Conservation (phyloP, 225 moss, liverwort and hornwort genomes). For the Anthoceros angustus region DNA sequence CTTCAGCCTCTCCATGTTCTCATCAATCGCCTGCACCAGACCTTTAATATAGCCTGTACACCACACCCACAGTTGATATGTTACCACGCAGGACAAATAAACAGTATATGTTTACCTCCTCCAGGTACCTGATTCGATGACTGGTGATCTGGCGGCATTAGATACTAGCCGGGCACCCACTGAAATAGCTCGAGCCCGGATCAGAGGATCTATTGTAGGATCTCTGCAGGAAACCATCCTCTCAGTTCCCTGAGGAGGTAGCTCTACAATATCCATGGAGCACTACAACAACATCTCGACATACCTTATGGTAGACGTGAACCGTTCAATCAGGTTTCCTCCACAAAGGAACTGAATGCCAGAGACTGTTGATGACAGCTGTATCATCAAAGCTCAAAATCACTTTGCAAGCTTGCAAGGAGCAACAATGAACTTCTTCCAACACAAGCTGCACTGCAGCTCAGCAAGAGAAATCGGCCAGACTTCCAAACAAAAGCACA, state of each 20-base stretch:
- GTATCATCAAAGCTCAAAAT: not conserved
- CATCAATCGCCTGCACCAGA: conserved; percentile 48
- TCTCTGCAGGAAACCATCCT: not conserved
- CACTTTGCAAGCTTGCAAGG: not conserved
- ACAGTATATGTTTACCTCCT: not conserved
- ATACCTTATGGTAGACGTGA: conserved; percentile 44
- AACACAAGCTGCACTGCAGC: not conserved
- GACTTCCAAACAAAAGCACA: conserved; percentile 2
- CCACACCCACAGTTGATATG: not conserved
- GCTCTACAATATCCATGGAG: not conserved
- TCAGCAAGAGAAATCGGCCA: not conserved
- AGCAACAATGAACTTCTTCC: not conserved
- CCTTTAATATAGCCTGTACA: conserved; percentile 32
- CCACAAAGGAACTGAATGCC: conserved; percentile 59
- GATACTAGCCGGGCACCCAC: conserved; percentile 2
- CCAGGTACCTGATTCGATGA: not conserved
- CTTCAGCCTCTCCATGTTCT: conserved; percentile 37
- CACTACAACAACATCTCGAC: not conserved
- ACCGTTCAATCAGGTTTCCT: conserved; percentile 57
- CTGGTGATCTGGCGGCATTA: not conserved
- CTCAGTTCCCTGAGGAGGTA: not conserved
- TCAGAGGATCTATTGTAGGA: not conserved
- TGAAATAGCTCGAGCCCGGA: not conserved
- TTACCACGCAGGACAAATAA: not conserved
- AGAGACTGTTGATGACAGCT: conserved; percentile 41